Conservation (phyloP, 345 rosid genomes). For the Lepidium africanum region DNA sequence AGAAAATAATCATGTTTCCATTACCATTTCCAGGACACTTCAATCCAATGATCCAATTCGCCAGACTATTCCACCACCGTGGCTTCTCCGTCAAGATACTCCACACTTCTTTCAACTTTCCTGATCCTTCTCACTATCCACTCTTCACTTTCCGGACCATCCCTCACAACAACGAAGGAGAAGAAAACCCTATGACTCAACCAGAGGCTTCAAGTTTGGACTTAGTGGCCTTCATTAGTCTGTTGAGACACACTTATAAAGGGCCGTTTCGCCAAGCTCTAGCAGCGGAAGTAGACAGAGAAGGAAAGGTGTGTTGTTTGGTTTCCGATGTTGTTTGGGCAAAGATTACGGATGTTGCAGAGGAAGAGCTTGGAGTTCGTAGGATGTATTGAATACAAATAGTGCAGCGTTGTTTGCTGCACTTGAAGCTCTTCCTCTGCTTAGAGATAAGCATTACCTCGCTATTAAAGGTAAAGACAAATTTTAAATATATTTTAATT, state of each 20-base stretch:
- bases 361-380: slow-evolving; percentile 28
- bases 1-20: slow-evolving; percentile 39
- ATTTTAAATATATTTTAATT: no score
- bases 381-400: slow-evolving; percentile 42
- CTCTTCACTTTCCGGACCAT: slow-evolving; percentile 42
- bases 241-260: slow-evolving; percentile 29
- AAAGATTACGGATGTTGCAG: slow-evolving; percentile 35
- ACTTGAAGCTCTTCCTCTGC: background rate
- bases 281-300: slow-evolving; percentile 22
- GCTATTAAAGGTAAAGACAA: slow-evolving; percentile 24
- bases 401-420: slow-evolving; percentile 26
- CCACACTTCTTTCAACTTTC: slow-evolving; percentile 51
- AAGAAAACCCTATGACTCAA: background rate
- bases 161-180: slow-evolving; percentile 5
- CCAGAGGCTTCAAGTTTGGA: background rate
- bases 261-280: slow-evolving; percentile 33
- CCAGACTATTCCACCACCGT: slow-evolving; percentile 37
- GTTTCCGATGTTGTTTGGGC: slow-evolving; percentile 40
- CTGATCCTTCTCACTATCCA: slow-evolving; percentile 35
- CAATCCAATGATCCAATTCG: slow-evolving; percentile 54
- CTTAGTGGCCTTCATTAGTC: slow-evolving; percentile 7
- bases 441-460: slow-evolving; percentile 24
- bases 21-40: slow-evolving; percentile 55
- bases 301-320: slow-evolving; percentile 35
- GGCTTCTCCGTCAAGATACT: slow-evolving; percentile 48